These are phyloP conservation scores for Chlorella sp. DNA, from an alignment of 139 green algal genomes.

Conservation along the genomic window DNA sequence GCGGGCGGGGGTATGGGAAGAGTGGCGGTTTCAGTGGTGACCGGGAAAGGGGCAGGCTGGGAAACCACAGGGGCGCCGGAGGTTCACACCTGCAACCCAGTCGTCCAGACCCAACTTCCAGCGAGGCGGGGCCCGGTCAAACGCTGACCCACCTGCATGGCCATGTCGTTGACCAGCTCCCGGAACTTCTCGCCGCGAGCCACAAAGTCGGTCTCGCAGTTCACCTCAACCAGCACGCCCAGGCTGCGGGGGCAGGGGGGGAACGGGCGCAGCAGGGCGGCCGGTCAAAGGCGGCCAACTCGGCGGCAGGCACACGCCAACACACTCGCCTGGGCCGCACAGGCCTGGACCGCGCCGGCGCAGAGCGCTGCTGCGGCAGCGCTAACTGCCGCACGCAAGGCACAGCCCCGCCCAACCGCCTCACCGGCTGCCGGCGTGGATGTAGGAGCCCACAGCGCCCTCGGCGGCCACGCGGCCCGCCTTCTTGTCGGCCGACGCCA, in stretches of 20 bases:
- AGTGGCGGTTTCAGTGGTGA: too few relatives aligned
- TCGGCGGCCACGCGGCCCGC: conserved; percentile 83
- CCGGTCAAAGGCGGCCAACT: background rate
- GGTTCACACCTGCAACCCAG: too few relatives aligned
- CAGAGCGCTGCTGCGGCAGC: background rate
- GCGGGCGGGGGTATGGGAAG: background rate
- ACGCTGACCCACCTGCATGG: conserved; percentile 69
- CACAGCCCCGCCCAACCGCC: background rate
- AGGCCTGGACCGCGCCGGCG: background rate
- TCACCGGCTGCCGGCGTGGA: conserved; percentile 89
- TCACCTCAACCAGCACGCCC: conserved; percentile 86
- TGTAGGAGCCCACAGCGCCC: conserved; percentile 88
- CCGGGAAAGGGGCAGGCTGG: too few relatives aligned
- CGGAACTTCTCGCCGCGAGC: conserved; percentile 90
- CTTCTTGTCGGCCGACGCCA: conserved; percentile 98
- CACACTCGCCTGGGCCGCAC: background rate
- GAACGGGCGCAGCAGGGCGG: background rate
- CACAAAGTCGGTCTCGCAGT: conserved; percentile 99
- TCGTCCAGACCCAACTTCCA: too few relatives aligned
- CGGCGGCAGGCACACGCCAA: background rate
- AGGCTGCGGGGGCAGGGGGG: conserved; percentile 45
- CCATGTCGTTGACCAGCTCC: conserved; percentile 84
- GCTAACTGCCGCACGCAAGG: background rate
- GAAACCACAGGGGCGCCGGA: too few relatives aligned
- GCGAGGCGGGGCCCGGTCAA: too few relatives aligned